Base-by-base conservation (phyloP, 768 basidiomycete genomes). In the Mycena maculata region DNA sequence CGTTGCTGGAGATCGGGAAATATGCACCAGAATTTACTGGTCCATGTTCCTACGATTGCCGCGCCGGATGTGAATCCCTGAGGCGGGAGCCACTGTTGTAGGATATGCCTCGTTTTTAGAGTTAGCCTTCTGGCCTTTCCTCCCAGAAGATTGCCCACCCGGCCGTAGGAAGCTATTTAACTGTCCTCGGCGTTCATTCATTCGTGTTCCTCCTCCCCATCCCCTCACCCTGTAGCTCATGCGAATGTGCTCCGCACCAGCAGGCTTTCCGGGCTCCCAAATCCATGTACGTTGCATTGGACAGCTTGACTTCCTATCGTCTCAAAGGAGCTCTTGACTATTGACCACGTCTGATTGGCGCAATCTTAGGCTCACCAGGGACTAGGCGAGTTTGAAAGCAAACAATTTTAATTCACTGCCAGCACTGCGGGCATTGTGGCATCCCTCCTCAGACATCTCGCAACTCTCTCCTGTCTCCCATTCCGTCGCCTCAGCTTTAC, bases 161-260 rank as follows among this genome's bases (percentile, higher is more conserved):
- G 11, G 27, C 36, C 28, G 55, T 22, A 20, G 49, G 58, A 65
- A 30, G 49, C 63, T 65, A 58, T 59, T 52, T 65, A 65, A 64
- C 28, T 41, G 31, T 48, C 55, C 63, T 59, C 56, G 31, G 56
- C 56, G 4, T 52, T 52, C 48, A 8, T 52, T 52, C 48, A 58
- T 65, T 57, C 47, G n/a, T 41, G 36, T 23, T 16, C 23, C 33
- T 16, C 36, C 60, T 44, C n/a, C 31, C 50, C 63, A 65, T 59
- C 12, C 58, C 22, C 48, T 38, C 63, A 16, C 20, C 25, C 56
- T 10, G 41, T 33, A 59, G 52, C 57, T 28, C 31, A 52, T 58
- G 56, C 56, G 10, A 20, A 47, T 57, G 48, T 47, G 38, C 55
- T 57, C 63, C 27, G 47, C 23, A n/a, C 45, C 33, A n/a, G 45